phyloP scores from a whole-genome alignment of 129 eudicot species.

The Gnaphalium uliginosum region DNA sequence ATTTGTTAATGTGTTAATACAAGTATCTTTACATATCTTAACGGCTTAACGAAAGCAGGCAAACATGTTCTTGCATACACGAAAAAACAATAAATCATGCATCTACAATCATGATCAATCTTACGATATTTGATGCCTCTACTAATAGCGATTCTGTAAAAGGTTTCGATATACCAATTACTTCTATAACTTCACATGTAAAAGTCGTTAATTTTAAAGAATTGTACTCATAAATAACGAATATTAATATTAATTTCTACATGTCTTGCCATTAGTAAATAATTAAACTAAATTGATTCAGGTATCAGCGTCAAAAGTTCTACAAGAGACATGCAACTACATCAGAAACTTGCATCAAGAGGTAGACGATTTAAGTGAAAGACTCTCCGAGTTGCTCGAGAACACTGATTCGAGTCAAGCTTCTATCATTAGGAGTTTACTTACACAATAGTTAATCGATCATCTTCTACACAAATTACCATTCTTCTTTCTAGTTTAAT shows the following conservation, averaged over 20 bases:
- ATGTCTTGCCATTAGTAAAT: too few relatives aligned
- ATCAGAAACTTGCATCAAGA: slow-evolving; percentile 38
- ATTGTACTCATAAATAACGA: too few relatives aligned
- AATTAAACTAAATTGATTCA: slow-evolving; percentile 22
- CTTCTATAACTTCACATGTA: too few relatives aligned
- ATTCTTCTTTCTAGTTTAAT: not conserved
- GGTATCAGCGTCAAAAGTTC: slow-evolving; percentile 51
- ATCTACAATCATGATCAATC: not conserved
- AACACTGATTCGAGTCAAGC: slow-evolving; percentile 48
- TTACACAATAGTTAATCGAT: slow-evolving; percentile 27
- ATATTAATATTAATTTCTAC: too few relatives aligned
- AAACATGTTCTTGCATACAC: not conserved
- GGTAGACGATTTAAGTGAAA: slow-evolving; percentile 47
- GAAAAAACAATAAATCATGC: too few relatives aligned
- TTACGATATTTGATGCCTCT: not conserved
- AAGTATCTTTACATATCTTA: too few relatives aligned
- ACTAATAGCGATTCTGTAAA: too few relatives aligned
- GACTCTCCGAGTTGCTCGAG: slow-evolving; percentile 45
- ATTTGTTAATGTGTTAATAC: too few relatives aligned
- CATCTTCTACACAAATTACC: slow-evolving; percentile 19
- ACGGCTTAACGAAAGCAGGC: too few relatives aligned
- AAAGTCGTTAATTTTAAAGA: too few relatives aligned
- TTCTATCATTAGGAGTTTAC: slow-evolving; percentile 49
- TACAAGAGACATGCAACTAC: slow-evolving; percentile 47
- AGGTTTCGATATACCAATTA: too few relatives aligned